Conservation (phyloP, 352 stramenopile genomes). For the Pythium guiyangense region DNA sequence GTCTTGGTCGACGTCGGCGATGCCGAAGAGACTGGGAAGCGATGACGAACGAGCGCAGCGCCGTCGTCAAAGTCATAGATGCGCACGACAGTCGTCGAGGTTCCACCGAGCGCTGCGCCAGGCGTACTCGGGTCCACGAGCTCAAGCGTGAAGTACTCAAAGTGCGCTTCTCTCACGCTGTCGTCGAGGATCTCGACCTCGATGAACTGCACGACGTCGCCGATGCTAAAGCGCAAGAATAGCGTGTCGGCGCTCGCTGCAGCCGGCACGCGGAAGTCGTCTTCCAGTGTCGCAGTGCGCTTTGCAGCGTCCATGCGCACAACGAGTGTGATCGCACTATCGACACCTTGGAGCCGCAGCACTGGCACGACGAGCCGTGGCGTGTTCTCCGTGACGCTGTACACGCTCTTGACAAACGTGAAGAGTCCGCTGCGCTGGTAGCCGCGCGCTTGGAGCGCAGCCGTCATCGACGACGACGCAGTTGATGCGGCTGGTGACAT, state of each 20-base stretch:
- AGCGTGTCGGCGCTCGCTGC: slow-evolving; percentile 11
- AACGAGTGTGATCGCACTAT: slow-evolving; percentile 31
- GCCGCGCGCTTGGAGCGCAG: slow-evolving; percentile 34
- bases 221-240: slow-evolving; percentile 57
- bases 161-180: slow-evolving; percentile 33
- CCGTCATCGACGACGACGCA: not conserved
- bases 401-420: slow-evolving; percentile 42
- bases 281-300: slow-evolving; percentile 27
- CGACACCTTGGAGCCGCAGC: slow-evolving; percentile 44
- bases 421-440: slow-evolving; percentile 68
- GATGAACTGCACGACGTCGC: slow-evolving; percentile 33
- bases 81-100: slow-evolving; percentile 26
- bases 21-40: slow-evolving; percentile 17
- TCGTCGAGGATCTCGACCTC: slow-evolving; percentile 50
- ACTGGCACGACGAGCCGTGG: slow-evolving; percentile 36
- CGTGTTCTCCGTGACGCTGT: slow-evolving; percentile 58
- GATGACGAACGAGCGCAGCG: slow-evolving; percentile 16
- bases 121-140: slow-evolving; percentile 23
- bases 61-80: slow-evolving; percentile 68
- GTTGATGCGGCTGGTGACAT: not conserved
- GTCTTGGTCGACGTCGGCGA: too few species aligned
- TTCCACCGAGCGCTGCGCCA: slow-evolving; percentile 27
- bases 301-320: slow-evolving; percentile 28
- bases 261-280: slow-evolving; percentile 40
- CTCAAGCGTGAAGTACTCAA: slow-evolving; percentile 42